phyloP scores from a whole-genome alignment of 2,329 filamentous ascomycete genomes.

The Exophiala xenobiotica region DNA sequence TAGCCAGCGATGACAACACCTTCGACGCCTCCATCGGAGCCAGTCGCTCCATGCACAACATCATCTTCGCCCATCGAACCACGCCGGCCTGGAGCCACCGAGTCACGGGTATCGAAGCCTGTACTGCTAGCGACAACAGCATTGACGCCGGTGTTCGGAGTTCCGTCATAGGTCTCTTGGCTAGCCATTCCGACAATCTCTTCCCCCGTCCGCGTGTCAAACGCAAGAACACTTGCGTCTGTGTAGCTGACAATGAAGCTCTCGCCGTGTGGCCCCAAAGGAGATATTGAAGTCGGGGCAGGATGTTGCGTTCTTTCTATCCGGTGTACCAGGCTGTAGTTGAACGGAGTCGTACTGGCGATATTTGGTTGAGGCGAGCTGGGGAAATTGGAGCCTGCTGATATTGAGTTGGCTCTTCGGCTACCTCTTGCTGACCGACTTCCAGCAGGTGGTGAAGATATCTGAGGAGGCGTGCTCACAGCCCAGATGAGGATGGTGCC shows the following conservation, averaged over 20 bases:
- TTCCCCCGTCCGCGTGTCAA: constrained; percentile 87
- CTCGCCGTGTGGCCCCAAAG: constrained; percentile 77
- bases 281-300: constrained; percentile 87
- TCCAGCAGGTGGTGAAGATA: constrained; percentile 75
- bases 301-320: constrained; percentile 69
- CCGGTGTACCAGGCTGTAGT: constrained; percentile 82
- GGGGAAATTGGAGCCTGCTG: constrained; percentile 87
- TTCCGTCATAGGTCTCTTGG: constrained; percentile 88
- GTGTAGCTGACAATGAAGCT: constrained; percentile 91
- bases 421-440: constrained; percentile 69
- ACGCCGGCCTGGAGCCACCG: constrained; percentile 61
- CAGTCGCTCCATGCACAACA: constrained; percentile 76
- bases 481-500: constrained; percentile 93
- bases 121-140: constrained; percentile 83
- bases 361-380: constrained; percentile 85
- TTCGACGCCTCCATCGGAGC: constrained; percentile 77
- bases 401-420: constrained; percentile 86
- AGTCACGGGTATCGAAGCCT: constrained; percentile 67
- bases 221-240: constrained; percentile 86
- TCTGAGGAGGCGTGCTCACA: constrained; percentile 83
- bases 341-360: constrained; percentile 80
- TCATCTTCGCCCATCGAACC: constrained; percentile 71
- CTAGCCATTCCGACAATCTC: constrained; percentile 92
- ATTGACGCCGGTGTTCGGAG: constrained; percentile 79
- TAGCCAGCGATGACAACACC: constrained; percentile 95